Conservation (phyloP, 306 rosid species). For the Rosa multiflora region DNA sequence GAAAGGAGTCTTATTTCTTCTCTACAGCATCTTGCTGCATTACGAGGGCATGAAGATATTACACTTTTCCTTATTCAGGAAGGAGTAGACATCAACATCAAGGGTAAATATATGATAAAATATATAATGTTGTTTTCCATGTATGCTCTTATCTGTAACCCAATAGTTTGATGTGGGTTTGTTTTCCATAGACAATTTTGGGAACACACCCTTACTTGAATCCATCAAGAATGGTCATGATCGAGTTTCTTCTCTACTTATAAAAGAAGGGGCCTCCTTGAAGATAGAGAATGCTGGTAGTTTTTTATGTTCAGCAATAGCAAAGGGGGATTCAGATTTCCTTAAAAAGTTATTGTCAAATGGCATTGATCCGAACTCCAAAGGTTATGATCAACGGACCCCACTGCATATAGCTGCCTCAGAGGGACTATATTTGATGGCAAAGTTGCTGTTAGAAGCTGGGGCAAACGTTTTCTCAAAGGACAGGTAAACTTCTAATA, state of each 20-base stretch:
- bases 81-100: slow-evolving; percentile 55
- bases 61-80: slow-evolving; percentile 65
- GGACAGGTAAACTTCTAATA: slow-evolving; percentile 60
- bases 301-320: slow-evolving; percentile 69
- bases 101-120: slow-evolving; percentile 41
- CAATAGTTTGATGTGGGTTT: neutral
- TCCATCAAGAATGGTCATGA: slow-evolving; percentile 85
- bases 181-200: slow-evolving; percentile 64
- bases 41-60: slow-evolving; percentile 80
- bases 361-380: slow-evolving; percentile 85
- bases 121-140: neutral
- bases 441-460: slow-evolving; percentile 70
- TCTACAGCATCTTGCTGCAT: slow-evolving; percentile 87
- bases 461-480: slow-evolving; percentile 82
- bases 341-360: slow-evolving; percentile 62
- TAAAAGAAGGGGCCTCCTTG: slow-evolving; percentile 72
- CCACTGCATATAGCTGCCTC: slow-evolving; percentile 87
- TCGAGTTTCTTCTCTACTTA: slow-evolving; percentile 66
- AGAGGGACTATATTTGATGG: slow-evolving; percentile 79
- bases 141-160: neutral
- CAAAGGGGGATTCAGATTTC: slow-evolving; percentile 81
- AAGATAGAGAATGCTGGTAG: slow-evolving; percentile 63
- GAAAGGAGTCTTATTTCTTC: slow-evolving; percentile 20
- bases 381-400: slow-evolving; percentile 85
- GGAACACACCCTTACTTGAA: slow-evolving; percentile 85